A percentile compares a stretch with the other conserved stretches of the same genome.
Evolutionary conservation across 2,329 filamentous ascomycete species (phyloP).

Genomic region (Acrodontium crateriforme): DNA sequence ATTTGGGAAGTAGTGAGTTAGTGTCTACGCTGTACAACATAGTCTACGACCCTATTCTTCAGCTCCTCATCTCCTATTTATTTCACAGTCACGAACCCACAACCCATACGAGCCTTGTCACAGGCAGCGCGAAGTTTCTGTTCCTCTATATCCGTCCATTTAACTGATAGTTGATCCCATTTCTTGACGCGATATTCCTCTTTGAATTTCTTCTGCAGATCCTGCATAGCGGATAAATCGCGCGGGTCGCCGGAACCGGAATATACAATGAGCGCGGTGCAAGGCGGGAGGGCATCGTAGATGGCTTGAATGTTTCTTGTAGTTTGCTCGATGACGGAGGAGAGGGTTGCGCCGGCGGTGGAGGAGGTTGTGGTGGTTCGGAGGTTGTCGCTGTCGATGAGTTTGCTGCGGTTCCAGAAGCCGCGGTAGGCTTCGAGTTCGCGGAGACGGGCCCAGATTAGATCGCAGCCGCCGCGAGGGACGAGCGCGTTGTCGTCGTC

Average conservation of each 20-base stretch:
- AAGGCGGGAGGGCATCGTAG: conserved; percentile 42
- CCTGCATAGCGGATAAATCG: conserved; percentile 41
- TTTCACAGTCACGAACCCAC: conserved; percentile 47
- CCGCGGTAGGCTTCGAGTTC: conserved; percentile 46
- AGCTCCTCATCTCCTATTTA: too few relatives aligned
- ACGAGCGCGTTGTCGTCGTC: conserved; percentile 31
- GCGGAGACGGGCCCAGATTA: conserved; percentile 48
- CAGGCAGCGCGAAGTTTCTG: conserved; percentile 44
- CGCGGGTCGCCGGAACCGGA: conserved; percentile 50
- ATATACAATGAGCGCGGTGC: conserved; percentile 49
- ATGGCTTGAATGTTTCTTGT: conserved; percentile 38
- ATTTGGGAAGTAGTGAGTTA: too few relatives aligned
- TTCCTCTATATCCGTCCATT: conserved; percentile 52
- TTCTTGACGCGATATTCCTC: conserved; percentile 46
- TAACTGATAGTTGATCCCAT: conserved; percentile 48
- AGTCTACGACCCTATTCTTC: too few relatives aligned
- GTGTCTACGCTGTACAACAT: too few relatives aligned
- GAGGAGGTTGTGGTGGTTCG: conserved; percentile 10
- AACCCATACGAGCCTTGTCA: conserved; percentile 41
- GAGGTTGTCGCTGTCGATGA: conserved; percentile 25
- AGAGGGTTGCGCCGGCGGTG: conserved; percentile 20
- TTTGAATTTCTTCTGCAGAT: conserved; percentile 41
- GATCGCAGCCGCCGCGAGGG: conserved; percentile 42
- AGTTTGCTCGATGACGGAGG: conserved; percentile 35
- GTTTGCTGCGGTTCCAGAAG: conserved; percentile 43